A percentile compares a stretch with the other conserved stretches of the same genome.
Evolutionary conservation across 2,329 filamentous ascomycete genomes (phyloP).

Genomic region (Pestalotiopsis sp.): DNA sequence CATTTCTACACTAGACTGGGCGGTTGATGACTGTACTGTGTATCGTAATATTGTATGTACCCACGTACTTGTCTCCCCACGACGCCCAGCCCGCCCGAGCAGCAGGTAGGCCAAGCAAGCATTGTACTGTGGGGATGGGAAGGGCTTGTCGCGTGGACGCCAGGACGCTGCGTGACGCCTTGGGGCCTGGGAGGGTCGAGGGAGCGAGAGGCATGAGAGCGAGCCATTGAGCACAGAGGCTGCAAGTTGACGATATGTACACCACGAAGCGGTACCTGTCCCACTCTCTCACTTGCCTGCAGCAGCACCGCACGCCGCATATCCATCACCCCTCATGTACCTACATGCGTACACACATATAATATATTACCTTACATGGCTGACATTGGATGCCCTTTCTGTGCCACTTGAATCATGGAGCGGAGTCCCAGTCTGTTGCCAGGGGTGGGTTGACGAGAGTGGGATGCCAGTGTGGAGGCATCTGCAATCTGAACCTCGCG

Average conservation of each 20-base stretch:
- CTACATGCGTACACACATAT: background rate
- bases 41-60: background rate
- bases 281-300: background rate
- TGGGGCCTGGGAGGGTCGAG: background rate
- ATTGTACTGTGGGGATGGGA: slow-evolving; percentile 10
- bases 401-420: background rate
- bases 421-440: background rate
- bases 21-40: no score
- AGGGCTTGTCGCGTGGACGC: slow-evolving; percentile 8
- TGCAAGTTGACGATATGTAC: background rate
- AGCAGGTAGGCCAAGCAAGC: background rate
- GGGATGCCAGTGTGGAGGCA: slow-evolving; percentile 3
- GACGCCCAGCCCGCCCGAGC: background rate
- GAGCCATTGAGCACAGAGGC: background rate
- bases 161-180: background rate
- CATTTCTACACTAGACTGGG: no score
- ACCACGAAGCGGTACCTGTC: background rate
- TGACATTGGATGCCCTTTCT: background rate
- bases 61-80: background rate
- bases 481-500: slow-evolving; percentile 1
- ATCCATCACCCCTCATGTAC: background rate
- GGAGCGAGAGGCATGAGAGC: no score
- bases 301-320: background rate
- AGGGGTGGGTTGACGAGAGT: background rate
- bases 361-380: background rate